Evolutionary conservation across 2,329 filamentous ascomycete genomes (phyloP), one percentile per base, ranked within the genome.

Genomic region (Fusarium sp.): DNA sequence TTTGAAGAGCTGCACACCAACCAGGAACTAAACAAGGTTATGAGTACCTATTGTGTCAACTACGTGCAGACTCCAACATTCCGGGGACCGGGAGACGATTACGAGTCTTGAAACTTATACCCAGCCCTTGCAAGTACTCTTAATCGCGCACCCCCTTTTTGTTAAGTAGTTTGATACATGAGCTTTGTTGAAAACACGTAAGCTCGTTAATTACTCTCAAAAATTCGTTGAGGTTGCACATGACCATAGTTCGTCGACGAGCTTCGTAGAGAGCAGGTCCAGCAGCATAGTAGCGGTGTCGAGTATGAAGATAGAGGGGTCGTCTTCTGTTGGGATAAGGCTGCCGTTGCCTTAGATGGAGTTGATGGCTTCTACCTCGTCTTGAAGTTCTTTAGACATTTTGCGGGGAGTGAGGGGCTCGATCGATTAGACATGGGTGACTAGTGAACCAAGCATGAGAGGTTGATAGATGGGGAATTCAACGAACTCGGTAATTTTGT

Each of bases 331-430:
- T 43, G 83, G 75, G 52, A 78, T 60, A 58, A 94, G 83, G 13
- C 91, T 91, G n/a, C 83, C 84, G 47, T 89, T 85, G 68, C 89
- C 91, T 80, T 94, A 96, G 69, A 96, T 96, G 56, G 93, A 92
- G 79, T 95, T 96, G 75, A 96, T 91, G 66, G 91, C 93, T 75
- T 91, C 91, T 31, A 94, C 82, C 77, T 96, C 93, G 80, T 96
- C 92, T 49, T 80, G 78, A 26, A 95, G 85, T 69, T 88, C 86
- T 67, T 88, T 84, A 9, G 85, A 87, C 85, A 88, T 87, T 63
- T 36, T 74, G 64, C 57, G 53, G 64, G 21, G 50, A 57, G 52
- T 62, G 62, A 58, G 54, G 63, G 60, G 58, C n/a, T n/a, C n/a
- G n/a, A n/a, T n/a, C n/a, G n/a, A n/a, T n/a, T n/a, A n/a, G n/a